These are phyloP conservation scores for Lumnitzera littorea DNA, from an alignment of 345 rosid genomes.

Conservation along the genomic window DNA sequence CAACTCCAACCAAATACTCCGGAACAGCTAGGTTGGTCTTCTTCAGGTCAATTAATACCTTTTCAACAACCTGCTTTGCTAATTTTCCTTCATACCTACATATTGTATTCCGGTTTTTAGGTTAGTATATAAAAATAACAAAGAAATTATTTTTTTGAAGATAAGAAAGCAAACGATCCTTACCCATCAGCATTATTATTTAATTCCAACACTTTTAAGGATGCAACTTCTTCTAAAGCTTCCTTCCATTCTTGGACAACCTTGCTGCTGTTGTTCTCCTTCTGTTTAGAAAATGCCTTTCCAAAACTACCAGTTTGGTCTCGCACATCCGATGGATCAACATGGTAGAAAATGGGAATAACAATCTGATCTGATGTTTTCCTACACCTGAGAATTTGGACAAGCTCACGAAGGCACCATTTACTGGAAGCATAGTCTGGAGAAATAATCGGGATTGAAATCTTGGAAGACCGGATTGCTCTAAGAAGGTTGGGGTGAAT, in stretches of 20 bases:
- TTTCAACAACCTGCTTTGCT: not conserved
- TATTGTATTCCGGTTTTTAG: not conserved
- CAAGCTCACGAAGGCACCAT: conserved; percentile 1
- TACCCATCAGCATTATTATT: not conserved
- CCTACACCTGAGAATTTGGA: not conserved
- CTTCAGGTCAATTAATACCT: not conserved
- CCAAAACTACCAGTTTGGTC: no score
- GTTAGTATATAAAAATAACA: no score
- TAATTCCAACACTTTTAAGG: not conserved
- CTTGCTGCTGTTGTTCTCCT: no score
- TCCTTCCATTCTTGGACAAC: no score
- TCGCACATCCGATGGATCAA: no score
- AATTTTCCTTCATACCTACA: not conserved
- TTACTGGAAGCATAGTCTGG: conserved; percentile 1
- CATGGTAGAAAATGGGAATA: no score
- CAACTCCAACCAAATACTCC: conserved; percentile 5
- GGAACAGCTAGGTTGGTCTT: not conserved
- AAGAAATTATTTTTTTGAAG: no score
- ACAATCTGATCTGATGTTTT: not conserved
- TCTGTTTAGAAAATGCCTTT: no score
- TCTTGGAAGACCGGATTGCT: not conserved
- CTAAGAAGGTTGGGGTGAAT: not conserved
- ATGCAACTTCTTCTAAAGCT: no score
- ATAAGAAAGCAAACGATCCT: no score
- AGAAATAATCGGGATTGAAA: conserved; percentile 1